Evolutionary conservation across 2,329 filamentous ascomycete species (phyloP), one percentile per base, ranked within the genome.

Genomic region (Podosphaera xanthii): DNA sequence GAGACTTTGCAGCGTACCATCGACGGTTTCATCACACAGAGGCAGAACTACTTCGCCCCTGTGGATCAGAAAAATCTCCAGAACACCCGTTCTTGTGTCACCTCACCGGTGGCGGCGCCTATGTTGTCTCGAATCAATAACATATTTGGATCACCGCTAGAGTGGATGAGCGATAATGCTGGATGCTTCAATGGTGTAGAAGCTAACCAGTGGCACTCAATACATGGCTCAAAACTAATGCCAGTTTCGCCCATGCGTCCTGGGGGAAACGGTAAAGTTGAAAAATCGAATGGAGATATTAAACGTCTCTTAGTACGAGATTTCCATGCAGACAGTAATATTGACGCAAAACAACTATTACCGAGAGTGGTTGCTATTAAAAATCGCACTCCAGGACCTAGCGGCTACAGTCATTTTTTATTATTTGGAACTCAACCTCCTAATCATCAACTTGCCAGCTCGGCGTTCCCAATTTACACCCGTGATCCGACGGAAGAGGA

Each of bases 351-450:
- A 31, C 34, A 38, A 40, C 33, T 56, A 38, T 12, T 56, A n/a
- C 7, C 34, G 3, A 33, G 53, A 30, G 9, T 42, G 5, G 31
- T 56, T 10, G 10, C 34, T 14, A 56, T 56, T n/a, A 38, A 56
- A 22, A 56, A 56, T 56, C 34, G 36, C 3, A 56, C 53, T 6
- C 53, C 33, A 22, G 35, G 53, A 56, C 34, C 53, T 30, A 56
- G 53, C 33, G 36, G 53, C 5, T 40, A 56, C 2, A 56, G 53
- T 31, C 53, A 40, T 56, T 56, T 56, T n/a, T 40, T 56, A 10
- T 31, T 56, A n/a, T 56, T 56, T 31, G 53, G 53, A 6, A 56
- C 53, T 56, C 53, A 56, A n/a, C 53, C 53, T 22, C 53, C 34
- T 10, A 30, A 38, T 5, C n/a, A 6, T 6, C 31, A 53, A 9